These are phyloP conservation scores for Syzygium malaccense DNA, from an alignment of 441 rosid genomes.

Conservation along the genomic window DNA sequence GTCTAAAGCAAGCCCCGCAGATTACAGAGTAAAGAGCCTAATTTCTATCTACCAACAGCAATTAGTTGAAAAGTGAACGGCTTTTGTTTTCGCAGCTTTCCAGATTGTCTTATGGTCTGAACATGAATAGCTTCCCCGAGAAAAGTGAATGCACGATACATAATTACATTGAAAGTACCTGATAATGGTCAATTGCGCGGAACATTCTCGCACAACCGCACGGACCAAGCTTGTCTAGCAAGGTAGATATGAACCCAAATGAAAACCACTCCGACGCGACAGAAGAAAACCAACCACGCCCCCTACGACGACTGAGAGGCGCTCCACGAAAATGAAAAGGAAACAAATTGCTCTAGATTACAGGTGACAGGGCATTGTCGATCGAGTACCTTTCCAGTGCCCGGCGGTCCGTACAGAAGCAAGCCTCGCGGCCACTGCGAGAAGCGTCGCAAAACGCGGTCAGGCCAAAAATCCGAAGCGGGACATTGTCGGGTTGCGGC, in stretches of 20 bases:
- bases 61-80: not conserved
- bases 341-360: not conserved
- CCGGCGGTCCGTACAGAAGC: conserved; percentile 82
- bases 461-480: not conserved
- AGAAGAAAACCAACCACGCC: not conserved
- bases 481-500: not conserved
- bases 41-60: not conserved
- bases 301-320: not conserved
- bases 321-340: not conserved
- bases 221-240: conserved; percentile 89
- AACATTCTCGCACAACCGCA: conserved; percentile 77
- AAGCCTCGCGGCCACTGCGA: conserved; percentile 80
- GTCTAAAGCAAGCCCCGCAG: not conserved
- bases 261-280: not conserved
- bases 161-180: conserved; percentile 35
- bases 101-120: not conserved
- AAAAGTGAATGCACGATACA: not conserved
- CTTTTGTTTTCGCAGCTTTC: not conserved
- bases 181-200: conserved; percentile 65
- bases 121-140: not conserved
- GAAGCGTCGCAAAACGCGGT: not conserved
- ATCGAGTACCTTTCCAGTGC: conserved; percentile 67
- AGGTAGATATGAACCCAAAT: not conserved
- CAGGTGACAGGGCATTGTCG: not conserved
- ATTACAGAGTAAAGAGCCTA: not conserved